A percentile compares a stretch with the other conserved stretches of the same genome.
phyloP scores from a whole-genome alignment of 305 asterid species.

The Euphrasia arctica region DNA sequence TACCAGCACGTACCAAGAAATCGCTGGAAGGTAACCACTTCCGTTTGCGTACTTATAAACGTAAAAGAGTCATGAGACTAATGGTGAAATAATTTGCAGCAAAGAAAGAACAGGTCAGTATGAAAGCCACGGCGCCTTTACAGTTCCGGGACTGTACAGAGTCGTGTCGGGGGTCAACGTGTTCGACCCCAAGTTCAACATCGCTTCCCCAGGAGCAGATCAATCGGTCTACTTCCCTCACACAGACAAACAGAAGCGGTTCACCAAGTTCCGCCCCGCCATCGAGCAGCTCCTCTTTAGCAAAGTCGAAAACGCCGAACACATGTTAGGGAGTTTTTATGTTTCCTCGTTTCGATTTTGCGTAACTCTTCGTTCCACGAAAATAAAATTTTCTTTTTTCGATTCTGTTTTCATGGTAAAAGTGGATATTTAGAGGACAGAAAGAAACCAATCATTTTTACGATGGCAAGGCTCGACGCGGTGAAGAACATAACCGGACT shows the following conservation, averaged over 20 bases:
- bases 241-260: slow-evolving; percentile 64
- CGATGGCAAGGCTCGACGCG: slow-evolving; percentile 88
- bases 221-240: slow-evolving; percentile 76
- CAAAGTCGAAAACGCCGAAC: slow-evolving; percentile 62
- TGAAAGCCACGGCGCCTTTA: slow-evolving; percentile 76
- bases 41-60: too few relatives aligned
- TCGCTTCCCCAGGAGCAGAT: slow-evolving; percentile 91
- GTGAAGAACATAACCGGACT: slow-evolving; percentile 85
- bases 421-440: slow-evolving; percentile 79
- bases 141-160: slow-evolving; percentile 84
- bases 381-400: not conserved
- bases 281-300: slow-evolving; percentile 78
- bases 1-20: slow-evolving; percentile 92
- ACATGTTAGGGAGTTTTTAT: slow-evolving; percentile 50
- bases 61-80: too few relatives aligned
- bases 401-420: slow-evolving; percentile 12
- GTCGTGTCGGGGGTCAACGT: slow-evolving; percentile 77
- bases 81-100: slow-evolving; percentile 41
- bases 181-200: slow-evolving; percentile 88
- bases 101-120: slow-evolving; percentile 90
- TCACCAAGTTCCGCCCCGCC: slow-evolving; percentile 49
- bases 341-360: not conserved
- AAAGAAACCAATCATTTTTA: slow-evolving; percentile 78
- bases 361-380: not conserved
- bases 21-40: slow-evolving; percentile 72